phyloP scores from a whole-genome alignment of 371 early-diverging fungal genomes.

The Mortierella sp. region DNA sequence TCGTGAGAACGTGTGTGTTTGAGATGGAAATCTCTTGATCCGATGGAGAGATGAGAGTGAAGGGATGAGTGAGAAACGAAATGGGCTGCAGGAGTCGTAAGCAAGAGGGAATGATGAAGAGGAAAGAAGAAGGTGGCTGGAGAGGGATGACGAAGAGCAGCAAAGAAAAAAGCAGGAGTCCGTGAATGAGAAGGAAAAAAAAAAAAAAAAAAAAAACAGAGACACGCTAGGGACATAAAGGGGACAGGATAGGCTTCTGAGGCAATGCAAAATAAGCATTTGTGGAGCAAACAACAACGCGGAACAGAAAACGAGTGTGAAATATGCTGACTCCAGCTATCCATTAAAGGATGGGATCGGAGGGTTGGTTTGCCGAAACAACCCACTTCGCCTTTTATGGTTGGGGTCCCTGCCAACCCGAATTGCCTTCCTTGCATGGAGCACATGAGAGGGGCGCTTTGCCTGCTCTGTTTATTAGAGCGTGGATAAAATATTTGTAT shows the following conservation, averaged over 20 bases:
- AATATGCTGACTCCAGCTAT: not conserved
- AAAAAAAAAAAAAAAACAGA: not conserved
- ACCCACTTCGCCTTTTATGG: not conserved
- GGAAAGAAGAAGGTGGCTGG: not conserved
- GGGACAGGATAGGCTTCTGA: not conserved
- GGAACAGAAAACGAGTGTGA: not conserved
- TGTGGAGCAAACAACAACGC: not conserved
- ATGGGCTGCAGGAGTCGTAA: not conserved
- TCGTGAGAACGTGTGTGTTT: not conserved
- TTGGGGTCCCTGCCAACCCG: not conserved
- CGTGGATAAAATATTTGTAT: too few relatives aligned
- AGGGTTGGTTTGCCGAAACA: not conserved
- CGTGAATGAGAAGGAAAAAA: not conserved
- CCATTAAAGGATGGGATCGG: conserved; percentile 4
- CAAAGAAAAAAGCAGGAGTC: not conserved
- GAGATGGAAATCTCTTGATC: too few relatives aligned
- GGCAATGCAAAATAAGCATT: too few relatives aligned
- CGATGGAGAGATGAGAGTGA: not conserved
- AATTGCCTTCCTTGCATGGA: conserved; percentile 1
- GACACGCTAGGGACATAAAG: not conserved
- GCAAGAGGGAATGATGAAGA: not conserved
- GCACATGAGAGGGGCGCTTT: not conserved
- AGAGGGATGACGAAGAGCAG: not conserved
- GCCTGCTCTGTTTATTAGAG: not conserved
- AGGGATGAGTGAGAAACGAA: not conserved